Percentiles rank a stretch among this genome's conserved stretches.
Conservation (phyloP, 2,329 filamentous ascomycete genomes). For the Aaosphaeria arxii region DNA sequence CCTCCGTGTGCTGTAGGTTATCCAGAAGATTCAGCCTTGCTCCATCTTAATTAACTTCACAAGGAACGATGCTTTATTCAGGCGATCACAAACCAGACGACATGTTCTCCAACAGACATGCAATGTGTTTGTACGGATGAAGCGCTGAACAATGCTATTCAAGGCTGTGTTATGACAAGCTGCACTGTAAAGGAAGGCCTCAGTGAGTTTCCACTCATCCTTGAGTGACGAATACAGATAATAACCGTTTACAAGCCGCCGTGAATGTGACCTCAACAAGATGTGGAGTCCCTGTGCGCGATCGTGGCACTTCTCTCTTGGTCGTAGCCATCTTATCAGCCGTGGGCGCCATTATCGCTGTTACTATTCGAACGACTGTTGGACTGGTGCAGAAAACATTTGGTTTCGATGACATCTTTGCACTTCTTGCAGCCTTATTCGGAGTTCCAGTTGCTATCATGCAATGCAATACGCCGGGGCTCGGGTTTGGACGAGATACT, state of each 20-base stretch:
- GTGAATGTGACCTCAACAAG: constrained; percentile 36
- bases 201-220: constrained; percentile 3
- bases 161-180: constrained; percentile 6
- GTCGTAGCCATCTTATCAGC: constrained; percentile 25
- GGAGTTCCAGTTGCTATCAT: constrained; percentile 8
- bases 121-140: constrained; percentile 9
- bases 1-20: too few relatives aligned
- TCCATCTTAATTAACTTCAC: too few relatives aligned
- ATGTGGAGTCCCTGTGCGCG: constrained; percentile 32
- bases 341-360: constrained; percentile 28
- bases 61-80: too few relatives aligned
- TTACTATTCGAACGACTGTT: constrained; percentile 23
- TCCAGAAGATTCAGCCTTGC: too few relatives aligned
- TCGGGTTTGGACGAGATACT: constrained; percentile 46
- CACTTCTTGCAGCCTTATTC: constrained; percentile 4
- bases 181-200: constrained; percentile 10
- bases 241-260: constrained; percentile 17
- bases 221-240: not conserved
- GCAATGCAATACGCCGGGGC: too few relatives aligned
- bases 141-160: constrained; percentile 3
- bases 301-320: constrained; percentile 29
- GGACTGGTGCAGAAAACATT: constrained; percentile 4
- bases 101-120: constrained; percentile 6
- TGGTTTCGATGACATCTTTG: constrained; percentile 12
- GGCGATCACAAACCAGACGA: too few relatives aligned